Conservation (phyloP, 192 early-diverging fungal species). For the Entophlyctis luteolus region DNA sequence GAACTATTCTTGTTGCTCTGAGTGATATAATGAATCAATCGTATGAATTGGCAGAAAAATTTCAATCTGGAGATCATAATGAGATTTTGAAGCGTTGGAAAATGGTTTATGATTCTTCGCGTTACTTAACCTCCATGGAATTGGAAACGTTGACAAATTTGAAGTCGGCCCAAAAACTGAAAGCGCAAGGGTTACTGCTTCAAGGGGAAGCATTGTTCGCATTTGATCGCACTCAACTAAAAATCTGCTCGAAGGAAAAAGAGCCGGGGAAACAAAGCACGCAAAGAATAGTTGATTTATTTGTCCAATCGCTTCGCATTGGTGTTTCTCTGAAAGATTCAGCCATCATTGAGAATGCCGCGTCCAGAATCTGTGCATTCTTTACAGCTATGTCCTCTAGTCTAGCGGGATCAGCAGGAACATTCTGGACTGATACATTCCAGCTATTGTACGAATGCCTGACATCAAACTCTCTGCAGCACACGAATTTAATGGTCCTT, state of each 20-base stretch:
- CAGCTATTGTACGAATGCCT: conserved; percentile 20
- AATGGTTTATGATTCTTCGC: conserved; percentile 19
- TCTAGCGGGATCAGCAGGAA: background rate
- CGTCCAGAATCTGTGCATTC: conserved; percentile 12
- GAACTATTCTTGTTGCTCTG: conserved; percentile 17
- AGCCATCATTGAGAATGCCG: conserved; percentile 3
- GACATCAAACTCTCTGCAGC: background rate
- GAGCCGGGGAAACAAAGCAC: background rate
- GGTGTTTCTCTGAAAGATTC: conserved; percentile 18
- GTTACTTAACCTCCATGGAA: conserved; percentile 18
- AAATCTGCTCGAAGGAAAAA: background rate
- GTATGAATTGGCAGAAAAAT: background rate
- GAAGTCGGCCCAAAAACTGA: conserved; percentile 3
- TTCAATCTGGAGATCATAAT: background rate
- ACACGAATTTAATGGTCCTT: conserved; percentile 16
- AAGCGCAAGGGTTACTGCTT: conserved; percentile 10
- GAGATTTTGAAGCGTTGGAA: conserved; percentile 17
- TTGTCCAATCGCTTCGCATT: conserved; percentile 14
- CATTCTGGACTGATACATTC: conserved; percentile 26
- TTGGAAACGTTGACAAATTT: background rate
- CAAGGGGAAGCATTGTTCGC: conserved; percentile 16
- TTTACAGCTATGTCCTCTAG: background rate
- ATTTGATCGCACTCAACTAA: conserved; percentile 5
- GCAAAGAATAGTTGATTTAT: background rate
- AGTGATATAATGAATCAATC: conserved; percentile 19